Conservation (phyloP, 805 yeast genomes). For the Cyberlindnera maritima region DNA sequence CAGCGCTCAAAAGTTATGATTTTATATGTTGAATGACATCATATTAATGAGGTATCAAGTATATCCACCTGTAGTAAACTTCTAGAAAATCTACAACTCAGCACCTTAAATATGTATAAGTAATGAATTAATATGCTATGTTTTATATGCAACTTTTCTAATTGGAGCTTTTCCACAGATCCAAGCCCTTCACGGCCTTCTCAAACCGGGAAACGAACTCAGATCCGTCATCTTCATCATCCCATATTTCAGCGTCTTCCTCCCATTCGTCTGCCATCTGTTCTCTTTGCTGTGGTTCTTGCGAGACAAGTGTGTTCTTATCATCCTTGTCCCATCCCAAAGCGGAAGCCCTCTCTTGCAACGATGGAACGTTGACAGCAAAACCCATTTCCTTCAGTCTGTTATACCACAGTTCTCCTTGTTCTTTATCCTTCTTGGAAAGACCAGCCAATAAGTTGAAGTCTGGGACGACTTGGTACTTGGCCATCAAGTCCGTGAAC, state of each 20-base stretch:
- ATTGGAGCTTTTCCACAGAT: background rate
- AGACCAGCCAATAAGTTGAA: constrained; percentile 17
- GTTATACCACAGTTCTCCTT: constrained; percentile 13
- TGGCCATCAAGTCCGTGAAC: constrained; percentile 13
- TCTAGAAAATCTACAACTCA: background rate
- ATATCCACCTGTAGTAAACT: too few relatives aligned
- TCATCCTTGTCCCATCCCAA: constrained; percentile 10
- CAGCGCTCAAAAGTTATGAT: background rate
- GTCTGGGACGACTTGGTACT: constrained; percentile 12
- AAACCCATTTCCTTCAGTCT: constrained; percentile 13
- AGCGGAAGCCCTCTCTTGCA: constrained; percentile 7
- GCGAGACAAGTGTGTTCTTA: background rate
- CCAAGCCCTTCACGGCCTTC: background rate
- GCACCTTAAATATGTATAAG: background rate
- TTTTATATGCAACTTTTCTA: too few relatives aligned
- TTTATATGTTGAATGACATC: background rate
- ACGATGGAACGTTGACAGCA: background rate
- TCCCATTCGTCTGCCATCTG: constrained; percentile 6
- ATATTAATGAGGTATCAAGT: too few relatives aligned
- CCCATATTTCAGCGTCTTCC: constrained; percentile 4
- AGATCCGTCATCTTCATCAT: background rate
- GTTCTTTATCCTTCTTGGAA: constrained; percentile 9
- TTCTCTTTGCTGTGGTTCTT: constrained; percentile 1
- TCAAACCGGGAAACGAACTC: background rate
- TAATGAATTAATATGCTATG: too few relatives aligned